These are phyloP conservation scores for Trametes cingulata DNA, from an alignment of 768 basidiomycete genomes.

Conservation along the genomic window DNA sequence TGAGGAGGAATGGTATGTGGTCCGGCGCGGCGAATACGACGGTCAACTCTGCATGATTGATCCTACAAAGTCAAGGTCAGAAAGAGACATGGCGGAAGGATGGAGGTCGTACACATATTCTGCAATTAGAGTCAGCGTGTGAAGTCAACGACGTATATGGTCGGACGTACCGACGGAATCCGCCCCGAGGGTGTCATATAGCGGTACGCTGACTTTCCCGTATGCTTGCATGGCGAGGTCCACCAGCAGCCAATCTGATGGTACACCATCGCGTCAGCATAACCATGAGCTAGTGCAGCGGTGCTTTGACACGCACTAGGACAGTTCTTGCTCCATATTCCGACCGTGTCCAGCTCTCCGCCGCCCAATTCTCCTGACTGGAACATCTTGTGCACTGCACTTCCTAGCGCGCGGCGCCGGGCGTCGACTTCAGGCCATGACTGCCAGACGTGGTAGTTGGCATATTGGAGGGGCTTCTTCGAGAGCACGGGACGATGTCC, in stretches of 20 bases:
- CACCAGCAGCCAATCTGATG: constrained; percentile 88
- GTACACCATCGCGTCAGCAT: too few relatives aligned
- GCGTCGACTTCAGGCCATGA: constrained; percentile 73
- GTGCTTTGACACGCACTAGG: constrained; percentile 74
- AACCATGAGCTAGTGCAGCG: not conserved
- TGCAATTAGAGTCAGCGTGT: constrained; percentile 30
- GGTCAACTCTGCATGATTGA: constrained; percentile 82
- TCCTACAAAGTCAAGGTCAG: constrained; percentile 44
- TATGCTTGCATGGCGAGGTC: constrained; percentile 84
- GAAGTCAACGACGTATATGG: constrained; percentile 25
- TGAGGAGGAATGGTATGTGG: constrained; percentile 78
- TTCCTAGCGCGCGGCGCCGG: constrained; percentile 73
- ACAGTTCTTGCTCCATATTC: constrained; percentile 81
- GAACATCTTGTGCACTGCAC: constrained; percentile 70
- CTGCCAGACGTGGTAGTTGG: constrained; percentile 70
- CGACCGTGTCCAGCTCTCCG: constrained; percentile 72
- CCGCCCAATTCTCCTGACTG: constrained; percentile 58
- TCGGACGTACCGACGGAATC: constrained; percentile 76
- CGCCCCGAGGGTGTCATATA: constrained; percentile 94
- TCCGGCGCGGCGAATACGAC: constrained; percentile 74
- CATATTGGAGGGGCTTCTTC: constrained; percentile 66
- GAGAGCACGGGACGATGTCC: constrained; percentile 71
- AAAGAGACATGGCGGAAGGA: not conserved
- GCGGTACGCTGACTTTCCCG: constrained; percentile 79
- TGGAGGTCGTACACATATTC: constrained; percentile 70